phyloP scores from a whole-genome alignment of 2,329 filamentous ascomycete genomes.

The Aspergillus neoniger region DNA sequence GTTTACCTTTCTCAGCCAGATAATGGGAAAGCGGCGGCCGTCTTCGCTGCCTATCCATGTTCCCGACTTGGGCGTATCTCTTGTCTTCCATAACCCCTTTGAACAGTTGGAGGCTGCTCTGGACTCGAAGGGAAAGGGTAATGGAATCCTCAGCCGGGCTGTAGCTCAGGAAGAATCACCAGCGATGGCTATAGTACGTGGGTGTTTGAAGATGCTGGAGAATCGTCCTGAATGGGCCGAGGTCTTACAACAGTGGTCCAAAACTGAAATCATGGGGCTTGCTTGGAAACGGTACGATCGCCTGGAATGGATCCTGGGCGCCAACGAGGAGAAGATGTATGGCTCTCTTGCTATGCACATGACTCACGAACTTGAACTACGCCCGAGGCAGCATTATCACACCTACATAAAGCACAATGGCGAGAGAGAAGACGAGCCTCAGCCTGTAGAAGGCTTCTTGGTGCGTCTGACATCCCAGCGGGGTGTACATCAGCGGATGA shows the following conservation, averaged over 20 bases:
- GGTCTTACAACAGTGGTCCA: constrained; percentile 61
- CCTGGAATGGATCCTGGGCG: constrained; percentile 67
- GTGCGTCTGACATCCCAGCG: constrained; percentile 65
- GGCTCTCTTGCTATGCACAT: constrained; percentile 67
- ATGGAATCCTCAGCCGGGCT: constrained; percentile 40
- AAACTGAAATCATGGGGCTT: constrained; percentile 61
- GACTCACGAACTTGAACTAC: constrained; percentile 66
- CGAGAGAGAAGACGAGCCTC: constrained; percentile 56
- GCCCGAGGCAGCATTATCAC: constrained; percentile 66
- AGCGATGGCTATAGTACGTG: constrained; percentile 57
- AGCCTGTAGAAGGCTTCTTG: constrained; percentile 66
- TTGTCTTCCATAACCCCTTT: constrained; percentile 63
- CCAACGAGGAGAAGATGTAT: constrained; percentile 68
- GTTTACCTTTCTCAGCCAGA: constrained; percentile 65
- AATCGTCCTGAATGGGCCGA: constrained; percentile 60
- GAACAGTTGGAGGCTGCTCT: constrained; percentile 44
- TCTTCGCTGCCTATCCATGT: constrained; percentile 61
- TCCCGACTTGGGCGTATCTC: constrained; percentile 62
- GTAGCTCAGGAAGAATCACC: constrained; percentile 55
- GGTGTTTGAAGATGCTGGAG: constrained; percentile 61
- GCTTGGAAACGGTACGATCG: constrained; percentile 71
- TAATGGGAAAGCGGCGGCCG: constrained; percentile 60
- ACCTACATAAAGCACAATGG: constrained; percentile 48
- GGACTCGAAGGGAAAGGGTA: constrained; percentile 47
- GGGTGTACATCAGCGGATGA: constrained; percentile 59